Percentiles rank a stretch among this genome's conserved stretches.
Evolutionary conservation across 2,329 filamentous ascomycete species (phyloP).

Genomic region (Capronia americana): DNA sequence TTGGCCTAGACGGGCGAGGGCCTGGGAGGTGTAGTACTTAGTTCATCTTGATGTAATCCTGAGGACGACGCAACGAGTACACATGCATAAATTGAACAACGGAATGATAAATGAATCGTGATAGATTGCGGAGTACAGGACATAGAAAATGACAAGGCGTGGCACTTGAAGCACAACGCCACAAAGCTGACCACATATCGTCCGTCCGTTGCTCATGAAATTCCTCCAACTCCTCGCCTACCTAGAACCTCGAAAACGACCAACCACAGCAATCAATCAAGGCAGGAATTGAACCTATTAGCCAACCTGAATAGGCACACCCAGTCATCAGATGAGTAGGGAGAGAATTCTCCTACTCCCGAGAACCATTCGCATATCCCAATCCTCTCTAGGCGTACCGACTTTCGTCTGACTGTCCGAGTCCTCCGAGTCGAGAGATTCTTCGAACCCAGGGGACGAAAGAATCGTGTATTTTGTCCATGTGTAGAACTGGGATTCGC

Average conservation of each 20-base stretch:
- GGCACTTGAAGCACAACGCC: not conserved
- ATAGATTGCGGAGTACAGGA: not conserved
- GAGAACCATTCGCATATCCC: not conserved
- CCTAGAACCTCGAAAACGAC: not conserved
- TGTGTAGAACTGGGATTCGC: not conserved
- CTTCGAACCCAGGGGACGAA: not conserved
- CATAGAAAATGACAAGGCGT: not conserved
- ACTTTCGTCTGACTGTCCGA: too few species aligned
- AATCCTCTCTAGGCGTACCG: not conserved
- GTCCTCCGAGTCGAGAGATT: not conserved
- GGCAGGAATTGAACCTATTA: not conserved
- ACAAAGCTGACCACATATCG: not conserved
- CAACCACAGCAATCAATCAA: not conserved
- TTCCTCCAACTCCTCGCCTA: not conserved
- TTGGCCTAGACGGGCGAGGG: conserved; percentile 72
- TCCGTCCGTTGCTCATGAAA: not conserved
- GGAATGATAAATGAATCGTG: not conserved
- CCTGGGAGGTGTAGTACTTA: conserved; percentile 17
- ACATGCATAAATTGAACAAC: not conserved
- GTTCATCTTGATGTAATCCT: not conserved
- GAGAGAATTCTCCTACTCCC: not conserved
- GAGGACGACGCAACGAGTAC: not conserved
- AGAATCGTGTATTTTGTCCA: not conserved
- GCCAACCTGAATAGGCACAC: not conserved
- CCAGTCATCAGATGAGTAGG: not conserved